Conservation (phyloP, 257 asterid genomes). For the Primulina huaijiensis region DNA sequence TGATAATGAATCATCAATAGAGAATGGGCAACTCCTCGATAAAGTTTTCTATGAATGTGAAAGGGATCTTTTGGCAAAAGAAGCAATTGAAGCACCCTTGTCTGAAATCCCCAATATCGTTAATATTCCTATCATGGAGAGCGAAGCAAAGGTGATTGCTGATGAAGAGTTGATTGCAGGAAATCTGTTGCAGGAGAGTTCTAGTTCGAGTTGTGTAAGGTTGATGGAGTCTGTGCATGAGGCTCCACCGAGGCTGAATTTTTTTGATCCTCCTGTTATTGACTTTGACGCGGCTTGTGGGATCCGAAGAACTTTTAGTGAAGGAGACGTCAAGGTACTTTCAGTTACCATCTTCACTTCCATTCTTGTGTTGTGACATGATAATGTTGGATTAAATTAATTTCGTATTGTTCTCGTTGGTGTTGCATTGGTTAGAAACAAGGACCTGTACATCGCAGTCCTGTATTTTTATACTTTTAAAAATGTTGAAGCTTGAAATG, state of each 20-base stretch:
- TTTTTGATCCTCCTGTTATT: slow-evolving; percentile 31
- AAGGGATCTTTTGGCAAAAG: slow-evolving; percentile 46
- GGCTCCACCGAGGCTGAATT: slow-evolving; percentile 35
- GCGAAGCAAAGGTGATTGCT: slow-evolving; percentile 22
- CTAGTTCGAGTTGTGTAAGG: slow-evolving; percentile 37
- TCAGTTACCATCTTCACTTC: not conserved
- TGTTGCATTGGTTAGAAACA: not conserved
- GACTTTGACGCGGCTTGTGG: slow-evolving; percentile 42
- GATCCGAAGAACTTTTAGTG: slow-evolving; percentile 52
- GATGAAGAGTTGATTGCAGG: slow-evolving; percentile 29
- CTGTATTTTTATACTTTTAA: not conserved
- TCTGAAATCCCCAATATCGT: slow-evolving; percentile 32
- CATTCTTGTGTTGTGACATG: not conserved
- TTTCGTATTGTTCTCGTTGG: not conserved
- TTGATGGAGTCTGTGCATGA: slow-evolving; percentile 39
- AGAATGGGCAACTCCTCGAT: slow-evolving; percentile 40
- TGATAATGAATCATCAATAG: slow-evolving; percentile 36
- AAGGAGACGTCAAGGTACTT: slow-evolving; percentile 51
- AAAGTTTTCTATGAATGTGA: slow-evolving; percentile 50
- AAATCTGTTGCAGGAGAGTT: slow-evolving; percentile 39
- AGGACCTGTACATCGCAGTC: not conserved
- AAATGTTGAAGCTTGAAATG: no score
- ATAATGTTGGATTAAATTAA: not conserved
- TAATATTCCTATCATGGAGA: slow-evolving; percentile 26
- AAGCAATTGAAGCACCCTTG: slow-evolving; percentile 35